These are phyloP conservation scores for Phytopythium mirpurense DNA, from an alignment of 352 stramenopile genomes.

Conservation along the genomic window DNA sequence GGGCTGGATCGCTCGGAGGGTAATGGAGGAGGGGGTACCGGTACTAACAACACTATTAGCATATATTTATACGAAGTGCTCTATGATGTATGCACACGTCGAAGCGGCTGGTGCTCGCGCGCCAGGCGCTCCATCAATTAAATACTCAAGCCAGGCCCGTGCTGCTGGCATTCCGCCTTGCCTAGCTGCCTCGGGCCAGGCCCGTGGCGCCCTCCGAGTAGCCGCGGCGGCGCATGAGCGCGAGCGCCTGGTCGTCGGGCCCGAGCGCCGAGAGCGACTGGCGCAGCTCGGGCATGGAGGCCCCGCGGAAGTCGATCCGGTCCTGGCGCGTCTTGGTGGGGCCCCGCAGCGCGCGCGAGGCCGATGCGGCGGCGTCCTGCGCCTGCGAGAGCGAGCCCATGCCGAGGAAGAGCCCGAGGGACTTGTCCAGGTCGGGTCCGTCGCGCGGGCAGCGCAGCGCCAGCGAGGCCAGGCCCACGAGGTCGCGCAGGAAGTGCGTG, in stretches of 20 bases:
- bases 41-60: too few relatives aligned
- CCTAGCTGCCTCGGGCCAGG: not conserved
- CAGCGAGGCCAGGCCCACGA: constrained; percentile 38
- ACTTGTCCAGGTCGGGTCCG: constrained; percentile 58
- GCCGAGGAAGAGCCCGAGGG: constrained; percentile 53
- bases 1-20: too few relatives aligned
- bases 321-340: constrained; percentile 58
- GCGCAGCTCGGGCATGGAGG: constrained; percentile 65
- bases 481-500: constrained; percentile 55
- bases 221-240: constrained; percentile 21
- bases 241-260: constrained; percentile 18
- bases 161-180: too few relatives aligned
- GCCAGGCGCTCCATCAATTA: not conserved
- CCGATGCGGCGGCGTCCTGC: constrained; percentile 28
- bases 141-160: not conserved
- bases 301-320: constrained; percentile 57
- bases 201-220: constrained; percentile 19
- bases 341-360: constrained; percentile 24
- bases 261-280: constrained; percentile 33
- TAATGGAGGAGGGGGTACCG: too few relatives aligned
- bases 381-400: constrained; percentile 37
- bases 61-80: too few relatives aligned
- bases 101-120: too few relatives aligned
- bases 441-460: constrained; percentile 39
- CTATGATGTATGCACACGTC: too few relatives aligned